Conservation (phyloP, 1,284 basidiomycete genomes). For the Cutaneotrichosporon sp. region DNA sequence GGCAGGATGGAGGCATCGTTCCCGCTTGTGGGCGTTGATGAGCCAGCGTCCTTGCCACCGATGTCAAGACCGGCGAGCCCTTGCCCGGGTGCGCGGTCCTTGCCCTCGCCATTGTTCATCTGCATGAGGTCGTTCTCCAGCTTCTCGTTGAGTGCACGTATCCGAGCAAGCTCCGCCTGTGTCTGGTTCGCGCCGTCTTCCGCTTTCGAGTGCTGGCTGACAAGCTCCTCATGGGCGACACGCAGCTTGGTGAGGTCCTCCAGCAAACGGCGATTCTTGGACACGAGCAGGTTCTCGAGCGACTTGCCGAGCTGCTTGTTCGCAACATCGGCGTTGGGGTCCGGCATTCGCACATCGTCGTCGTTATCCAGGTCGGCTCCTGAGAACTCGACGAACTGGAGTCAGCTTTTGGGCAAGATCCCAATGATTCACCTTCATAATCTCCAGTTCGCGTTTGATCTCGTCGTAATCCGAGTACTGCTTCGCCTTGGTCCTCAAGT, state of each 20-base stretch:
- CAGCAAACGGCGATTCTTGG: constrained; percentile 89
- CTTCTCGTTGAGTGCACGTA: constrained; percentile 74
- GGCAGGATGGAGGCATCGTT: constrained; percentile 84
- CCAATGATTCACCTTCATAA: constrained; percentile 72
- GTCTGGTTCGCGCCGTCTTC: constrained; percentile 60
- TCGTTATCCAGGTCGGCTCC: constrained; percentile 65
- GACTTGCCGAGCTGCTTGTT: constrained; percentile 70
- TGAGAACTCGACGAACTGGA: constrained; percentile 88
- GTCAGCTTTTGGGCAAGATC: neutral
- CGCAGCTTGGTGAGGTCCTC: constrained; percentile 89
- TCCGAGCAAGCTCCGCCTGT: constrained; percentile 66
- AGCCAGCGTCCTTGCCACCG: constrained; percentile 53
- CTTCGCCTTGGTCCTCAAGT: constrained; percentile 62
- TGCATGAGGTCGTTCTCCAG: constrained; percentile 85
- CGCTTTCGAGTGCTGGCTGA: constrained; percentile 59
- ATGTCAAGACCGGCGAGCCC: constrained; percentile 68
- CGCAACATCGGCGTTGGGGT: constrained; percentile 78
- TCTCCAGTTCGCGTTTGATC: constrained; percentile 90
- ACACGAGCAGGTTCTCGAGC: constrained; percentile 81
- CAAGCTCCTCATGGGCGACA: constrained; percentile 73
- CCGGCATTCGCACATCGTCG: constrained; percentile 63
- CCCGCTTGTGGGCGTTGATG: constrained; percentile 46
- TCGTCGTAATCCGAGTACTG: constrained; percentile 85
- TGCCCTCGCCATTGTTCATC: constrained; percentile 54
- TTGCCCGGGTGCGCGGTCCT: constrained; percentile 13